These are phyloP conservation scores for Biscogniauxia marginata DNA, from an alignment of 2,329 filamentous ascomycete species.

Conservation along the genomic window DNA sequence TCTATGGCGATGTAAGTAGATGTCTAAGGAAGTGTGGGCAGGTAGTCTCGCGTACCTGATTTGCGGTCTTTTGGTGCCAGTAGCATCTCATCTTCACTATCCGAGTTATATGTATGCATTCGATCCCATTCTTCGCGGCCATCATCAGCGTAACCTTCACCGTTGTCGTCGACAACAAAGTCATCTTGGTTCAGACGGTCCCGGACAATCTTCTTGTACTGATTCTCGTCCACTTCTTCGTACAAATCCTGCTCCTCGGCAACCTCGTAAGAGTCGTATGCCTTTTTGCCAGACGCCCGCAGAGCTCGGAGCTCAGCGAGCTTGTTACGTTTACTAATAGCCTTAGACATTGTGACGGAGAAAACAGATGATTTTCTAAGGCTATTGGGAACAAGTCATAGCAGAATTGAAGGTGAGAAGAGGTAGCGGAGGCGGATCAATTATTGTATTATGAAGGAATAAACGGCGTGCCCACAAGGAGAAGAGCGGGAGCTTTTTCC, in stretches of 20 bases:
- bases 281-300: constrained; percentile 86
- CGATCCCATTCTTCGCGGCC: constrained; percentile 93
- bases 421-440: constrained; percentile 9
- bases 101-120: constrained; percentile 63
- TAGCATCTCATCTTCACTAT: constrained; percentile 67
- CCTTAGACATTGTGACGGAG: constrained; percentile 41
- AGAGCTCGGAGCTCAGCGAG: constrained; percentile 81
- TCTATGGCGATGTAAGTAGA: constrained; percentile 44
- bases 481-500: background rate
- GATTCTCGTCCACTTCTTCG: constrained; percentile 94
- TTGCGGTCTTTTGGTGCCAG: constrained; percentile 50
- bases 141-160: constrained; percentile 94
- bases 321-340: constrained; percentile 45
- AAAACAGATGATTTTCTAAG: background rate
- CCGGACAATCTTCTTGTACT: constrained; percentile 94
- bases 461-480: background rate
- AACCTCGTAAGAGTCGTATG: constrained; percentile 82
- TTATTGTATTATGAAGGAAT: constrained; percentile 3
- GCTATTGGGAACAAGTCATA: background rate
- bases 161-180: constrained; percentile 98
- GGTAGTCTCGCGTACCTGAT: constrained; percentile 38
- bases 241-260: constrained; percentile 83
- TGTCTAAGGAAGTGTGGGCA: constrained; percentile 19
- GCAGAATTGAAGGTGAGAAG: background rate
- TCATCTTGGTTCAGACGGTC: constrained; percentile 89